Evolutionary conservation across 1,139 yeast genomes (phyloP).

Genomic region (Meyerozyma elateridarum): DNA sequence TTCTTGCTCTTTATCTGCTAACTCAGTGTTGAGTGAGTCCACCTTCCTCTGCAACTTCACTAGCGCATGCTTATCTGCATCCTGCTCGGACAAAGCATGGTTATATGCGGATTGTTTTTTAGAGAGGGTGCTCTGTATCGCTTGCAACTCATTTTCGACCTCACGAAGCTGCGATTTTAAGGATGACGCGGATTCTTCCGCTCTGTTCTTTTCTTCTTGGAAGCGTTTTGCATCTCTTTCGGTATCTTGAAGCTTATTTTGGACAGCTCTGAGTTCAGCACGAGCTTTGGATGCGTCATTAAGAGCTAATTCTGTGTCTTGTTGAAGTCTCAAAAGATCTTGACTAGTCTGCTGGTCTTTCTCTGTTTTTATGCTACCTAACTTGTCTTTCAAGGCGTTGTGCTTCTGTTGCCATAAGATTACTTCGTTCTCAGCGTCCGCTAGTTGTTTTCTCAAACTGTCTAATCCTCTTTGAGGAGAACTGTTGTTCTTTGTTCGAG

Average conservation of each 20-base stretch:
- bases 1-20: conserved; percentile 20
- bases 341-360: no score
- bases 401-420: not conserved
- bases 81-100: conserved; percentile 13
- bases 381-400: not conserved
- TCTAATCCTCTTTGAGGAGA: not conserved
- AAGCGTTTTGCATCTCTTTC: not conserved
- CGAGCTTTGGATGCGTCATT: conserved; percentile 1
- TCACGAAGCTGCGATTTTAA: not conserved
- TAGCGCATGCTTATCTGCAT: conserved; percentile 9
- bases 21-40: conserved; percentile 13
- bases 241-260: not conserved
- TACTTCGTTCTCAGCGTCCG: not conserved
- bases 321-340: no score
- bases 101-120: conserved; percentile 8
- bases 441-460: not conserved
- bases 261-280: not conserved
- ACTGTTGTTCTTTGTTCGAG: not conserved
- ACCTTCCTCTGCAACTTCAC: conserved; percentile 11
- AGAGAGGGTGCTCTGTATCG: conserved; percentile 1
- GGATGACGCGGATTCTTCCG: no score
- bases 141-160: not conserved
- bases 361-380: no score
- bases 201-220: not conserved
- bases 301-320: not conserved